Percentiles rank a stretch among this genome's conserved stretches.
Evolutionary conservation across 768 basidiomycete genomes (phyloP).

Genomic region (Collybia mongolica): DNA sequence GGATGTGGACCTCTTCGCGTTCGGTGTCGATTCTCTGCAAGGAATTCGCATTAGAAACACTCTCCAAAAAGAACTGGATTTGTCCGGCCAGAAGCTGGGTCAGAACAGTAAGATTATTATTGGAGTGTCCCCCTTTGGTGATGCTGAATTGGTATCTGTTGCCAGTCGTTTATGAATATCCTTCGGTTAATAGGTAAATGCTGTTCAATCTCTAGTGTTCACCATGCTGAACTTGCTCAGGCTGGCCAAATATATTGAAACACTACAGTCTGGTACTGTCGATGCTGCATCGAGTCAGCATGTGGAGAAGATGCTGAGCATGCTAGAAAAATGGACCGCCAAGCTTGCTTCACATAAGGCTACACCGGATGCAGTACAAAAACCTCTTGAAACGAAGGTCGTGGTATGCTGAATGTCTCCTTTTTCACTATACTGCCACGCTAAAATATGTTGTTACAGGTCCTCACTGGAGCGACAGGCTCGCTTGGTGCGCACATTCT

Average conservation of each 20-base stretch:
- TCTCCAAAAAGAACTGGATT: slow-evolving; percentile 37
- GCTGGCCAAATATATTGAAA: slow-evolving; percentile 38
- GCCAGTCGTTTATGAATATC: too few relatives aligned
- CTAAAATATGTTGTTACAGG: slow-evolving; percentile 16
- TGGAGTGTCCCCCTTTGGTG: too few relatives aligned
- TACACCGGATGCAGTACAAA: not conserved
- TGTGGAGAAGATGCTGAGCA: slow-evolving; percentile 36
- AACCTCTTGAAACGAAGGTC: too few relatives aligned
- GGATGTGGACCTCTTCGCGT: slow-evolving; percentile 41
- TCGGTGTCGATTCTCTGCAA: slow-evolving; percentile 55
- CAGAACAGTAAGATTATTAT: slow-evolving; percentile 27
- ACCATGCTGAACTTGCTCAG: slow-evolving; percentile 14
- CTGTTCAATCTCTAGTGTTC: slow-evolving; percentile 2
- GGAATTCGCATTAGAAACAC: slow-evolving; percentile 49
- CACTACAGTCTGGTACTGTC: slow-evolving; percentile 27
- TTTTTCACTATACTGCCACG: not conserved
- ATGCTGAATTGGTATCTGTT: too few relatives aligned
- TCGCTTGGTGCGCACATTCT: slow-evolving; percentile 55
- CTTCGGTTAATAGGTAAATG: too few relatives aligned
- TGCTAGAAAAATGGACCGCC: slow-evolving; percentile 42
- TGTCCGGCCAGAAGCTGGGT: slow-evolving; percentile 26
- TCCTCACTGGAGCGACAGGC: slow-evolving; percentile 54
- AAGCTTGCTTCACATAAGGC: slow-evolving; percentile 10
- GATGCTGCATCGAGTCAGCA: slow-evolving; percentile 23
- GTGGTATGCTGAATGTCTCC: too few relatives aligned